Base-by-base conservation (phyloP, 352 stramenopile species). In the Blastocystis hominis region DNA sequence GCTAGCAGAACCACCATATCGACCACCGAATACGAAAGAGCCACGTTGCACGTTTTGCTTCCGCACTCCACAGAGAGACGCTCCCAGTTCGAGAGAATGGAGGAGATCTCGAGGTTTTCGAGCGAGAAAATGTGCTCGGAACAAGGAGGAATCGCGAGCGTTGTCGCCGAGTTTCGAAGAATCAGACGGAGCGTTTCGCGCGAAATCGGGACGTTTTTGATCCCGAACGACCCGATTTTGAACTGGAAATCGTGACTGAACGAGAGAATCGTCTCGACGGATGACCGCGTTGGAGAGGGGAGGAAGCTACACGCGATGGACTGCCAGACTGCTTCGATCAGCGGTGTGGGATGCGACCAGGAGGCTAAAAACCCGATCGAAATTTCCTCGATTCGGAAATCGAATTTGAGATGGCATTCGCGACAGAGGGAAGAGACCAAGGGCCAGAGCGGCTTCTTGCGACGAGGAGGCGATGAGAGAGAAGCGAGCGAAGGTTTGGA, bases 1-100 rank as follows among this genome's bases (percentile, higher is more conserved):
- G 68, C 7, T 17, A 84, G 20, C 38, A 64, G 68, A 7, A 84
- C 4, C 44, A 84, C 44, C 72, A 84, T 53, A 46, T 84, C 72
- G 7, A 84, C 36, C 20, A 61, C 46, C 3, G 47, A 64, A 34
- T 69, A 84, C 0, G 50, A 44, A 6, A 84, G 44, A 34, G 46
- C 50, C 20, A 84, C 13, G 50, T 84, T 84, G 24, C 72, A 68
- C 40, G 55, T 66, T 53, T 64, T 63, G 15, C 36, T 38, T 13
- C 20, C 34, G 20, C 10, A n/a, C 50, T 84, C 72, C 72, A 68
- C 47, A 6, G 44, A 66, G 6, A 84, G 9, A n/a, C 54, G 50
- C 50, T 84, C 72, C 72, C 72, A 84, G 10, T 68, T 66, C 20
- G 53, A 46, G 9, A 84, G 17, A 0, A 53, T 54, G 13, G 47